Percentiles rank a stretch among this genome's conserved stretches.
These are phyloP conservation scores for Didymella exigua DNA, from an alignment of 2,329 filamentous ascomycete species.

Conservation along the genomic window DNA sequence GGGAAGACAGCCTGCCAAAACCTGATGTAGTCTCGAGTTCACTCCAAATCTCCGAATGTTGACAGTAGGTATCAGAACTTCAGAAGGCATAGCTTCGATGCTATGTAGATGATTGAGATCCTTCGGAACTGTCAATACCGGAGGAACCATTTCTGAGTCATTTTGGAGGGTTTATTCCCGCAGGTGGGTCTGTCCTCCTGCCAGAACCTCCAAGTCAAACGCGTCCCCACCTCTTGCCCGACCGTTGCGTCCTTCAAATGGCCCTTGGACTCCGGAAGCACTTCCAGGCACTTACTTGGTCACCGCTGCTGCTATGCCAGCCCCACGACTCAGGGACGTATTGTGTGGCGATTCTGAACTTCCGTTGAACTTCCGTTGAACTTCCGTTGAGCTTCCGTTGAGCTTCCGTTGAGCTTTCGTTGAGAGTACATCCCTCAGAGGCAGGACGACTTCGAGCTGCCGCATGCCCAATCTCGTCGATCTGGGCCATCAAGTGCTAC, in stretches of 20 bases:
- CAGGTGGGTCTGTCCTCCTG: conserved; percentile 15
- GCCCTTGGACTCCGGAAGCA: background rate
- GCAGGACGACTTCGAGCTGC: background rate
- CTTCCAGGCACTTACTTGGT: conserved; percentile 4
- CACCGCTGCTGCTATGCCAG: background rate
- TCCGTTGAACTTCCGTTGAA: conserved; percentile 11
- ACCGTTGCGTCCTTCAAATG: conserved; percentile 3
- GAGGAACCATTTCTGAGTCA: background rate
- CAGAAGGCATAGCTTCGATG: background rate
- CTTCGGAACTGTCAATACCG: background rate
- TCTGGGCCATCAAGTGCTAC: background rate
- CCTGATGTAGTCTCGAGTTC: background rate
- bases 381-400: conserved; percentile 12
- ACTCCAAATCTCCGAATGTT: background rate
- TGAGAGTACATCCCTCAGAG: background rate
- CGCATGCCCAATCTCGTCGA: background rate
- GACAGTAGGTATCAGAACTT: background rate
- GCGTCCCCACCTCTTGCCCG: conserved; percentile 9
- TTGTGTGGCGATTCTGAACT: background rate
- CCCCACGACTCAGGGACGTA: background rate
- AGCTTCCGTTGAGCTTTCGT: no score
- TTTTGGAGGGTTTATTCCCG: background rate
- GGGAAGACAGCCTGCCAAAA: background rate
- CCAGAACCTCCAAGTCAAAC: conserved; percentile 4
- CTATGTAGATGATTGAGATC: background rate